These are phyloP conservation scores for Ascochyta fabae DNA, from an alignment of 2,329 filamentous ascomycete species.

Conservation along the genomic window DNA sequence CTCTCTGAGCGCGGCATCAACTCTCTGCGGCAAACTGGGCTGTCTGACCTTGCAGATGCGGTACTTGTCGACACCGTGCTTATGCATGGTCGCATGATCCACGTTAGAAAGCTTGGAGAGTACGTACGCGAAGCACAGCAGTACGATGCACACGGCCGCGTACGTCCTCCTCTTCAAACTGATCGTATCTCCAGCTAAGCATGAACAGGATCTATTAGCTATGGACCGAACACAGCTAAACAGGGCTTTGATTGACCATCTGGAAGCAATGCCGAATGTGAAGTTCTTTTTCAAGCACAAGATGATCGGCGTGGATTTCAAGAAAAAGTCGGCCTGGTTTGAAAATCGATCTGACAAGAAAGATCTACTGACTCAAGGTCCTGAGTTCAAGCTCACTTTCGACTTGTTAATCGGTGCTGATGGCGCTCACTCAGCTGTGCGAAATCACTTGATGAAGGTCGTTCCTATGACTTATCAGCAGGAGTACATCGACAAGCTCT, in stretches of 20 bases:
- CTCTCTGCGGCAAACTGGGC: conserved; percentile 75
- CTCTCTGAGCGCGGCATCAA: conserved; percentile 93
- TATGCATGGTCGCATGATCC: conserved; percentile 97
- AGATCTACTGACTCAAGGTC: conserved; percentile 32
- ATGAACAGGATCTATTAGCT: conserved; percentile 76
- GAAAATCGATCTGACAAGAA: conserved; percentile 58
- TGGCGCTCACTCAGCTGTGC: conserved; percentile 88
- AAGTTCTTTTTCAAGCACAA: conserved; percentile 93
- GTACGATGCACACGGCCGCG: conserved; percentile 88
- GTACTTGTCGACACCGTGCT: conserved; percentile 83
- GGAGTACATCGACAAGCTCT: conserved; percentile 93
- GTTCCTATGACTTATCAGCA: conserved; percentile 89
- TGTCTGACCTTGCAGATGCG: conserved; percentile 71
- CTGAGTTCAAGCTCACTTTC: conserved; percentile 82
- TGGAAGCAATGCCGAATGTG: conserved; percentile 87
- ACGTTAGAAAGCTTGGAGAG: conserved; percentile 70
- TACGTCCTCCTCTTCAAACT: conserved; percentile 52
- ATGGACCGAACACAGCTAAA: conserved; percentile 87
- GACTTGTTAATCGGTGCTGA: conserved; percentile 95
- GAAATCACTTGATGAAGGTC: conserved; percentile 96
- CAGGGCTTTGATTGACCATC: conserved; percentile 78
- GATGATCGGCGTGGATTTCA: conserved; percentile 87
- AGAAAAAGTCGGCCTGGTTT: conserved; percentile 82
- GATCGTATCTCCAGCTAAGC: conserved; percentile 17
- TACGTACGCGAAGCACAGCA: conserved; percentile 81